A percentile compares a stretch with the other conserved stretches of the same genome.
Conservation (phyloP, 495 filamentous ascomycete species). For the Aspergillus haitiensis region DNA sequence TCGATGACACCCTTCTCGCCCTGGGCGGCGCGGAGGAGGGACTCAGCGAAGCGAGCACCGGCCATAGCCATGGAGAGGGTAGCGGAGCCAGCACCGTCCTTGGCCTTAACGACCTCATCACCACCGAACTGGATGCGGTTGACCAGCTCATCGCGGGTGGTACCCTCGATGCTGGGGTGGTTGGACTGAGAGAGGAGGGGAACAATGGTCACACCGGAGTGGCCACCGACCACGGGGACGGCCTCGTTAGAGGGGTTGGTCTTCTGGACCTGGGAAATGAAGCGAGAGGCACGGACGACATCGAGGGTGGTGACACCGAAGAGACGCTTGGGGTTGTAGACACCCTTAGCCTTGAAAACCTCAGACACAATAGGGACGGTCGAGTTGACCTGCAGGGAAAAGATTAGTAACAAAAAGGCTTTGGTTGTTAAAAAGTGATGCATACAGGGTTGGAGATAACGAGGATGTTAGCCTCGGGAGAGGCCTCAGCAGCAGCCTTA, state of each 20-base stretch:
- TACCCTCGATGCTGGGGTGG: constrained; percentile 76
- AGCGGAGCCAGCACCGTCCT: constrained; percentile 96
- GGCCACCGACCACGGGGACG: constrained; percentile 93
- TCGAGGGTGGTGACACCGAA: constrained; percentile 99
- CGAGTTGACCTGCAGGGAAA: constrained; percentile 69
- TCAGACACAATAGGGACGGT: constrained; percentile 97
- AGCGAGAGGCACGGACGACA: constrained; percentile 94
- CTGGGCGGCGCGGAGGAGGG: constrained; percentile 85
- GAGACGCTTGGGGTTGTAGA: constrained; percentile 97
- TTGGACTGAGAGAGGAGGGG: constrained; percentile 93
- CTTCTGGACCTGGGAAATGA: constrained; percentile 88
- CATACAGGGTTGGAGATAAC: constrained; percentile 94
- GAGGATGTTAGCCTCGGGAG: constrained; percentile 91
- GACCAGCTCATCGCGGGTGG: constrained; percentile 73
- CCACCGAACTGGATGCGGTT: constrained; percentile 98
- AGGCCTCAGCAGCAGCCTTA: constrained; percentile 86
- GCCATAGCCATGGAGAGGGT: constrained; percentile 99
- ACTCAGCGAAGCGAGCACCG: constrained; percentile 95
- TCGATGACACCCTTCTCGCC: constrained; percentile 94
- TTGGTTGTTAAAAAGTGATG: background rate
- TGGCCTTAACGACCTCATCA: constrained; percentile 99
- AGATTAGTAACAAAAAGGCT: background rate
- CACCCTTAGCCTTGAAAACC: constrained; percentile 87
- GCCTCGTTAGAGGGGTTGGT: constrained; percentile 90
- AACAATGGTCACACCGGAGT: constrained; percentile 97